These are phyloP conservation scores for Agrocybe praecox DNA, from an alignment of 768 basidiomycete species.

Conservation along the genomic window DNA sequence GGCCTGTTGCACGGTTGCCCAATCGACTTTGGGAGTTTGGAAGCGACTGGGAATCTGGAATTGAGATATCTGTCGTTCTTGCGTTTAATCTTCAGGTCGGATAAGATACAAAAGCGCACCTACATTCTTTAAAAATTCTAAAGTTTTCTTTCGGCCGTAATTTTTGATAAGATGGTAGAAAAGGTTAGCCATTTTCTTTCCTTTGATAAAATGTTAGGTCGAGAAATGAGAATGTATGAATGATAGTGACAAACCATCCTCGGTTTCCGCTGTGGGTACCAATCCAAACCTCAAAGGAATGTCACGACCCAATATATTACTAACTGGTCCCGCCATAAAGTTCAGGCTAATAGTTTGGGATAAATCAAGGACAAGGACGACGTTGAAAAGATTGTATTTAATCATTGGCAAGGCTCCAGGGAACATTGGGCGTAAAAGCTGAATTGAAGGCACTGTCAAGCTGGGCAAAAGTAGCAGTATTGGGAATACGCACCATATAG, in stretches of 20 bases:
- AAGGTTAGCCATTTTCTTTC: slow-evolving; percentile 69
- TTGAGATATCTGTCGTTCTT: slow-evolving; percentile 36
- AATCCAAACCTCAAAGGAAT: slow-evolving; percentile 86
- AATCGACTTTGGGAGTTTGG: slow-evolving; percentile 38
- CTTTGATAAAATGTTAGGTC: slow-evolving; percentile 35
- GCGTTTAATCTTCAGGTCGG: too few species aligned
- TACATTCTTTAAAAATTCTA: slow-evolving; percentile 62
- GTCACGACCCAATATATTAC: slow-evolving; percentile 69
- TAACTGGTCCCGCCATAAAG: slow-evolving; percentile 66
- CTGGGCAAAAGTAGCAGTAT: too few species aligned
- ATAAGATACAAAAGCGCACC: too few species aligned
- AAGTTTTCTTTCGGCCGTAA: slow-evolving; percentile 65
- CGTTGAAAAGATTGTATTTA: slow-evolving; percentile 80
- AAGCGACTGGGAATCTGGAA: slow-evolving; percentile 29
- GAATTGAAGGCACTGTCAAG: background rate
- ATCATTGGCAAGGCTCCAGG: slow-evolving; percentile 80
- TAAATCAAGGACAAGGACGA: slow-evolving; percentile 81
- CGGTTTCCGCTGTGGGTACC: slow-evolving; percentile 68
- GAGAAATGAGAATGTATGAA: background rate
- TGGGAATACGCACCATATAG: slow-evolving; percentile 46
- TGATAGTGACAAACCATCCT: slow-evolving; percentile 34
- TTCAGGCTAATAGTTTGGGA: slow-evolving; percentile 60
- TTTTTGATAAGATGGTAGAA: slow-evolving; percentile 67
- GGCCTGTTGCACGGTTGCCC: slow-evolving; percentile 39
- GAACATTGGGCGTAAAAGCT: slow-evolving; percentile 79